Base-by-base conservation (phyloP, 352 stramenopile genomes). In the Elongisporangium prolatum region DNA sequence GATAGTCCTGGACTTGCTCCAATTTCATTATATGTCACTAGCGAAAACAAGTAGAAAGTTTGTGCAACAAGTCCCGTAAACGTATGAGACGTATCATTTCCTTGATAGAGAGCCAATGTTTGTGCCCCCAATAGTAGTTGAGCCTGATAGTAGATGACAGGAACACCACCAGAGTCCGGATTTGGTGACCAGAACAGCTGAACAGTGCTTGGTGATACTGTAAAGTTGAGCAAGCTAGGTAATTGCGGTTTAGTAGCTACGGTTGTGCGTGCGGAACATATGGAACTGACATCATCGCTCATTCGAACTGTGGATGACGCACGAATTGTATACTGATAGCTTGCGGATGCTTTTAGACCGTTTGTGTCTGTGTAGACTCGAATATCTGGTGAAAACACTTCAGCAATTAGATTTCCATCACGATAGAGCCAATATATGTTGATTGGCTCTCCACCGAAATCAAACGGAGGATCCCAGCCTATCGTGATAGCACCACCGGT, bases 401-500 rank as follows among this genome's bases (percentile, higher is more conserved):
- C 53, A 3, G 57, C 65, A 13, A 89, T 57, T 0, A 60, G 14
- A 0, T 48, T 57, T 9, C 73, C 72, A 48, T 88, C 72, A 9
- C 79, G 75, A 57, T 87, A 89, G 0, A 91, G 52, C 60, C 63
- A 74, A 44, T 86, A 91, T 2, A 61, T 60, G 13, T 25, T 57
- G 4, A 91, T 67, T 0, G 73, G 64, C 17, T 82, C 69, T 0
- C 81, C 81, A 6, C 81, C 81, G 2, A 71, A 70, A 34, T 91
- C 81, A n/a, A 83, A 34, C 0, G 77, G 74, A 2, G 62, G 69
- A 28, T 78, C 64, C 81, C 81, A 91, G 6, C 66, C 74, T 22
- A 89, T 75, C 38, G 74, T 54, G n/a, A 91, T 71, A 1, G 77
- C 63, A 3, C 81, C 81, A 21, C 81, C 81, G 22, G 77, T 86